phyloP scores from a whole-genome alignment of 116 monocot species.

The Dioscorea cayenensis region DNA sequence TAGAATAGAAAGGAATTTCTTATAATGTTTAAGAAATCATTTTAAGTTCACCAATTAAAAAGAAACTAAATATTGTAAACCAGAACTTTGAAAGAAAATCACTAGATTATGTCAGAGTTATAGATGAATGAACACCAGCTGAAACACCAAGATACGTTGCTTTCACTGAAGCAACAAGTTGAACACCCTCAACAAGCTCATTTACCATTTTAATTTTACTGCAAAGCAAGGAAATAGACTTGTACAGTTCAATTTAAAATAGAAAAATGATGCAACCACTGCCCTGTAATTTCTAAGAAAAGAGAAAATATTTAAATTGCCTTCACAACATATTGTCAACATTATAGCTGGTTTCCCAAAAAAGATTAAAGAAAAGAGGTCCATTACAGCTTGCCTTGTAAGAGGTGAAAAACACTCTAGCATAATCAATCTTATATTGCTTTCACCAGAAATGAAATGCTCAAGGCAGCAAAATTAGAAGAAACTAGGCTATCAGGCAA shows the following conservation, averaged over 20 bases:
- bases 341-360: no score
- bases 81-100: background rate
- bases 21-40: background rate
- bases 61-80: background rate
- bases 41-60: background rate
- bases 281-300: background rate
- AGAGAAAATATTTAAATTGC: no score
- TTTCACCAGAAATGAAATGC: no score
- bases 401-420: background rate
- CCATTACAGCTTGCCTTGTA: no score
- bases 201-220: conserved; percentile 79
- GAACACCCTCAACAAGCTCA: conserved; percentile 74
- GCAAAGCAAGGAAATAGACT: conserved; percentile 5
- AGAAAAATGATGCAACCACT: no score
- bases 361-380: no score
- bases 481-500: background rate
- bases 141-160: conserved; percentile 80
- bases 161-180: conserved; percentile 78
- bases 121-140: conserved; percentile 78
- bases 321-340: no score
- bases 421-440: background rate
- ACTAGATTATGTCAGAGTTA: conserved; percentile 90
- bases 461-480: no score
- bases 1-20: background rate
- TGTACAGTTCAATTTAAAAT: no score